Conservation (phyloP, 1,284 basidiomycete genomes). For the Erythrobasidium hasegawianum region DNA sequence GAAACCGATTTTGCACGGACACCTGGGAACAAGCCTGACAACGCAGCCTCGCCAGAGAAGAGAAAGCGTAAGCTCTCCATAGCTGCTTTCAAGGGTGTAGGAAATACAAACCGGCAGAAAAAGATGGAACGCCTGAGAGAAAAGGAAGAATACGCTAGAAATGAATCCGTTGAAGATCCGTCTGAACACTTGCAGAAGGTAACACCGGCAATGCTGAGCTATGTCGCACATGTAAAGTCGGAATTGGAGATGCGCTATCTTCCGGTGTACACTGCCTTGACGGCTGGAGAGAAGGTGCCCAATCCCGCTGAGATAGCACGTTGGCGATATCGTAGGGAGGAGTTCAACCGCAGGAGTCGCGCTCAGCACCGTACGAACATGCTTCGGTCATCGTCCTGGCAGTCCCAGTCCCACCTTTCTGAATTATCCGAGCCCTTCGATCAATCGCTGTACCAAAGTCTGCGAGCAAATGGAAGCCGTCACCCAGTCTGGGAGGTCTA, state of each 20-base stretch:
- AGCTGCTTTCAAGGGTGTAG: no score
- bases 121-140: background rate
- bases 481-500: slow-evolving; percentile 24
- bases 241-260: slow-evolving; percentile 29
- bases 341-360: background rate
- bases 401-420: no score
- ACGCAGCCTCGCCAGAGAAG: no score
- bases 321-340: background rate
- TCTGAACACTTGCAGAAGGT: slow-evolving; percentile 8
- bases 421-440: no score
- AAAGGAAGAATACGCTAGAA: background rate
- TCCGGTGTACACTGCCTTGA: slow-evolving; percentile 22
- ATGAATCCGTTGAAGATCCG: background rate
- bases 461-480: slow-evolving; percentile 15
- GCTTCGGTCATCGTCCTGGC: no score
- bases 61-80: no score
- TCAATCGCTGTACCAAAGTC: slow-evolving; percentile 8
- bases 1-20: no score
- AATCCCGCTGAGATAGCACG: slow-evolving; percentile 26
- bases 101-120: background rate
- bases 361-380: background rate
- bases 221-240: slow-evolving; percentile 17
- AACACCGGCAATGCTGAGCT: slow-evolving; percentile 19
- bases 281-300: slow-evolving; percentile 12
- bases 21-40: no score